phyloP scores from a whole-genome alignment of 805 yeast genomes.

The Metschnikowia lochheadii region DNA sequence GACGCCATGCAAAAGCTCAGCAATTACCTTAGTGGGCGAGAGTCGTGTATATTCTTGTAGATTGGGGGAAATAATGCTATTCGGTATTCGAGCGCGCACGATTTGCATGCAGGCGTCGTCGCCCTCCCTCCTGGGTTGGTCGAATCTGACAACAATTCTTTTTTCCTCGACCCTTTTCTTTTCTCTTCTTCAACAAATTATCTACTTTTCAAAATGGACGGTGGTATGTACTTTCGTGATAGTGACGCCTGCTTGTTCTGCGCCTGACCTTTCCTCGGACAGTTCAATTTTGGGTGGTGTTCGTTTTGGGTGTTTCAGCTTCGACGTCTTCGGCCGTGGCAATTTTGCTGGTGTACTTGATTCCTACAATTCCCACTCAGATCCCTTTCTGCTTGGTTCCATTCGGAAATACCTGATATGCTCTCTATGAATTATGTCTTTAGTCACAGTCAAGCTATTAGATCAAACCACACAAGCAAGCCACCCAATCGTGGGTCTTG shows the following conservation, averaged over 20 bases:
- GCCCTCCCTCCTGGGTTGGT: constrained; percentile 17
- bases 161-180: constrained; percentile 21
- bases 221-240: constrained; percentile 43
- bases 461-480: neutral
- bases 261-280: neutral
- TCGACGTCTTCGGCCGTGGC: neutral
- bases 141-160: constrained; percentile 18
- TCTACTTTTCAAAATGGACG: constrained; percentile 47
- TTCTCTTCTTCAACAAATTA: constrained; percentile 18
- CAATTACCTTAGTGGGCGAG: neutral
- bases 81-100: constrained; percentile 10
- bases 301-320: neutral
- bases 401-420: neutral
- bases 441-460: neutral
- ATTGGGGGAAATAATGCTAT: constrained; percentile 2
- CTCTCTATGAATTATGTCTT: neutral
- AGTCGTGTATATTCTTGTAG: neutral
- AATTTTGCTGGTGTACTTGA: neutral
- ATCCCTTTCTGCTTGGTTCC: neutral
- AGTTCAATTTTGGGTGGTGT: neutral
- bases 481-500: neutral
- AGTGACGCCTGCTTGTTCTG: neutral
- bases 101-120: constrained; percentile 13
- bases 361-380: neutral
- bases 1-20: neutral